Evolutionary conservation across 768 basidiomycete genomes (phyloP).

Genomic region (Flagelloscypha sp.): DNA sequence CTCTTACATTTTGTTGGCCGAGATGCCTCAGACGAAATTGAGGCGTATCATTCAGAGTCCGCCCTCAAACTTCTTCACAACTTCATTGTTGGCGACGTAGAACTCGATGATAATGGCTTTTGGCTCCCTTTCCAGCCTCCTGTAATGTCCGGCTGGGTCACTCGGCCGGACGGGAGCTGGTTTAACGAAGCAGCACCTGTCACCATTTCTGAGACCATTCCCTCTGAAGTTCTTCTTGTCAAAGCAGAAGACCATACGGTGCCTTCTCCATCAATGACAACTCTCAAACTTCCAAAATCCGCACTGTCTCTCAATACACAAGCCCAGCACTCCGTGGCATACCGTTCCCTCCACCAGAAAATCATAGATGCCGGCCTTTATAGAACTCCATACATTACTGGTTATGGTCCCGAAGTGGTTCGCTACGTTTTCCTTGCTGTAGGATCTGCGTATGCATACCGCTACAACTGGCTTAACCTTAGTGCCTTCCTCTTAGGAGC

Average conservation of each 20-base stretch:
- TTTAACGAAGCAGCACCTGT: slow-evolving; percentile 50
- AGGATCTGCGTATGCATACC: slow-evolving; percentile 55
- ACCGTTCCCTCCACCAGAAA: slow-evolving; percentile 68
- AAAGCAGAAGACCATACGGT: slow-evolving; percentile 26
- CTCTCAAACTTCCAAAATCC: slow-evolving; percentile 47
- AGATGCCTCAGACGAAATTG: slow-evolving; percentile 91
- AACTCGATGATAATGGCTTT: slow-evolving; percentile 29
- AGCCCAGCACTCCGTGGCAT: slow-evolving; percentile 64
- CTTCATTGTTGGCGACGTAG: slow-evolving; percentile 66
- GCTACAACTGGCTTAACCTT: slow-evolving; percentile 52
- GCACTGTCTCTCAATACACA: slow-evolving; percentile 50
- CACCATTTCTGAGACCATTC: slow-evolving; percentile 24
- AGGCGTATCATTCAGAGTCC: slow-evolving; percentile 74
- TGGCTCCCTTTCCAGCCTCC: slow-evolving; percentile 85
- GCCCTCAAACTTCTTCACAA: slow-evolving; percentile 47
- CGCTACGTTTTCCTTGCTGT: slow-evolving; percentile 65
- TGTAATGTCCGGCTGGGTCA: slow-evolving; percentile 76
- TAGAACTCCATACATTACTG: slow-evolving; percentile 70
- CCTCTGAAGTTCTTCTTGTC: slow-evolving; percentile 63
- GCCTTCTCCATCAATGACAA: slow-evolving; percentile 32
- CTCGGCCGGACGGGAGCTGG: slow-evolving; percentile 50
- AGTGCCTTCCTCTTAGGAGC: slow-evolving; percentile 81
- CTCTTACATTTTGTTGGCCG: slow-evolving; percentile 93
- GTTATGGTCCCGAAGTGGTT: slow-evolving; percentile 84
- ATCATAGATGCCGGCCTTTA: slow-evolving; percentile 79